Percentiles rank a stretch among this genome's conserved stretches.
phyloP scores from a whole-genome alignment of 306 rosid species.

The Sicyos edulis region DNA sequence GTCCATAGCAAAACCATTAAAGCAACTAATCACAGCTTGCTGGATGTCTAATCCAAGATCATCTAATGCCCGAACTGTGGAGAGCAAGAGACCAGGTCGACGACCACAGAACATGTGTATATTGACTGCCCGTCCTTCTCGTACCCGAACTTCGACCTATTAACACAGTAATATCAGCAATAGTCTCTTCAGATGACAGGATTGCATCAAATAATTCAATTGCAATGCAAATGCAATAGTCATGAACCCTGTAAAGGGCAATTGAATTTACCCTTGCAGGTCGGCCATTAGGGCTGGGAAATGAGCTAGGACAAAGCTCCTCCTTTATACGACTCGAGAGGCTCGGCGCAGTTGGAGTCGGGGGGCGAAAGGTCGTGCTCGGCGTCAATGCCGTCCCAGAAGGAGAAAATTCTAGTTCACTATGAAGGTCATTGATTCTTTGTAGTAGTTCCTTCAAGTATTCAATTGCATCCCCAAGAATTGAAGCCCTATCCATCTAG shows the following conservation, averaged over 20 bases:
- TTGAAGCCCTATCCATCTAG: constrained; percentile 97
- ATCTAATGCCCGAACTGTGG: constrained; percentile 82
- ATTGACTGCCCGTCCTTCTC: constrained; percentile 93
- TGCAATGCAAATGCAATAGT: neutral
- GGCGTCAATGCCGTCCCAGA: constrained; percentile 53
- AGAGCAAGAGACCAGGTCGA: constrained; percentile 84
- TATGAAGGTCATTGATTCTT: constrained; percentile 80
- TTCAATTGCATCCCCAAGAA: constrained; percentile 96
- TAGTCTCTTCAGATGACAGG: too few species aligned
- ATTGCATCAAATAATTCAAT: neutral
- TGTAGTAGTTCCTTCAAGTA: constrained; percentile 94
- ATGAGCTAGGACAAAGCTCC: constrained; percentile 65
- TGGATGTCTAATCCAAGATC: constrained; percentile 89
- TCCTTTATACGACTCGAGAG: constrained; percentile 82
- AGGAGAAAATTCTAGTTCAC: constrained; percentile 75
- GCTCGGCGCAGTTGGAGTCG: constrained; percentile 69
- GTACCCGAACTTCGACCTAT: constrained; percentile 79
- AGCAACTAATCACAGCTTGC: constrained; percentile 97
- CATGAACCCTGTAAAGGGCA: neutral
- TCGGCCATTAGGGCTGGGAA: constrained; percentile 76
- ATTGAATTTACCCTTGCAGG: constrained; percentile 57
- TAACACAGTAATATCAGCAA: constrained; percentile 23
- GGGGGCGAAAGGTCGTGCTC: constrained; percentile 62
- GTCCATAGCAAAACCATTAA: constrained; percentile 93
- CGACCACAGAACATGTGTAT: constrained; percentile 95